Conservation (phyloP, 23 red algal genomes). For the Gracilaria caudata region DNA sequence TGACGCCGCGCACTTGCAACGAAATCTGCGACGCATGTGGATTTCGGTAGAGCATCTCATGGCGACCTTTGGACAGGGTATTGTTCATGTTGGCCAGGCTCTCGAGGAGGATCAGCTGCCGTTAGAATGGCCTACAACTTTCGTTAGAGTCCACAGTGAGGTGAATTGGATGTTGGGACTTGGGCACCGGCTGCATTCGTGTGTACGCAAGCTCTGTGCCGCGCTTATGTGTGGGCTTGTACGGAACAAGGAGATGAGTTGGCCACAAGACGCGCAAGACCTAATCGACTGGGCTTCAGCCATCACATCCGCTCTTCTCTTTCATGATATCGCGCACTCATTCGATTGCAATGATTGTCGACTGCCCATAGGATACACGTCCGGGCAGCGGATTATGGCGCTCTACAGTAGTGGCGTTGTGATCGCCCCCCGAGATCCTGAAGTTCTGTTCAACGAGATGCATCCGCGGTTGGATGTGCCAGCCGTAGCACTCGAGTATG, state of each 20-base stretch:
- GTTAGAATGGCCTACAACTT: conserved; percentile 1
- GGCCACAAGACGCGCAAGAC: conserved; percentile 20
- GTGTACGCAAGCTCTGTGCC: conserved; percentile 6
- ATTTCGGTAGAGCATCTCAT: conserved; percentile 40
- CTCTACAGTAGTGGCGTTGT: conserved; percentile 1
- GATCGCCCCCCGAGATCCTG: neutral
- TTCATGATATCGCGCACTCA: conserved; percentile 8
- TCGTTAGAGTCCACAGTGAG: neutral
- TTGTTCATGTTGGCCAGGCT: conserved; percentile 10
- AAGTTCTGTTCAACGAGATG: neutral
- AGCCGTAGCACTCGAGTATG: neutral
- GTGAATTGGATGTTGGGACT: conserved; percentile 26
- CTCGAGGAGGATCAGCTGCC: conserved; percentile 7
- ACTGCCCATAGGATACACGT: neutral
- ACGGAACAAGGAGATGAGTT: conserved; percentile 30
- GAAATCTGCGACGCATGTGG: conserved; percentile 38
- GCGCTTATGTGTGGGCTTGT: conserved; percentile 38
- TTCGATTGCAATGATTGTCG: conserved; percentile 30
- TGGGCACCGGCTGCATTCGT: neutral
- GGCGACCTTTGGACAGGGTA: conserved; percentile 19
- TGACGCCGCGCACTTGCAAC: neutral
- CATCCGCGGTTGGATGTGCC: conserved; percentile 25
- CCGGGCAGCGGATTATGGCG: neutral
- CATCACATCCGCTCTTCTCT: neutral
- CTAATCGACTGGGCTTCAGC: conserved; percentile 38